Conservation (phyloP, 2,329 filamentous ascomycete genomes). For the Clarireedia monteithiana region DNA sequence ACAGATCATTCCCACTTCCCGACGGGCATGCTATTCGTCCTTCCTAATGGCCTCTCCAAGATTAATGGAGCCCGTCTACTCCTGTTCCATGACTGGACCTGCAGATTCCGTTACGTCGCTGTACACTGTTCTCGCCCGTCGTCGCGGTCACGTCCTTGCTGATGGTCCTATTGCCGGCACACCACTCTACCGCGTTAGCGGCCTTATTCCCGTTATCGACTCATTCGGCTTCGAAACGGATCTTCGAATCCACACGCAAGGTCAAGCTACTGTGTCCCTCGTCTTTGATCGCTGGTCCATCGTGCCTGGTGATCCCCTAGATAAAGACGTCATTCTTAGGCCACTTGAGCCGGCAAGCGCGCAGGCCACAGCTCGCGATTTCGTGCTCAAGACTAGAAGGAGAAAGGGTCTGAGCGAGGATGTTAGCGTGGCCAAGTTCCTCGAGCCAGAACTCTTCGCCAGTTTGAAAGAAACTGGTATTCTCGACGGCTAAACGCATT, state of each 20-base stretch:
- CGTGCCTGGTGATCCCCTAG: constrained; percentile 90
- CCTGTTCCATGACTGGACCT: constrained; percentile 85
- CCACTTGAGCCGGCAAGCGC: constrained; percentile 82
- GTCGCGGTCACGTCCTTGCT: constrained; percentile 87
- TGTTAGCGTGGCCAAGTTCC: constrained; percentile 89
- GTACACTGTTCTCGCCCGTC: constrained; percentile 84
- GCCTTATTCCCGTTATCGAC: constrained; percentile 91
- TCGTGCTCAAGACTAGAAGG: constrained; percentile 89
- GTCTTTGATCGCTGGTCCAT: constrained; percentile 96
- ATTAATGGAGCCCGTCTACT: constrained; percentile 94
- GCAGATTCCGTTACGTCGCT: constrained; percentile 81
- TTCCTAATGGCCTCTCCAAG: constrained; percentile 96
- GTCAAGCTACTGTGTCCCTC: constrained; percentile 79
- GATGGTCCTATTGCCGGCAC: constrained; percentile 92
- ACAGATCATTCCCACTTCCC: constrained; percentile 92
- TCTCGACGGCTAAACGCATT: constrained; percentile 48
- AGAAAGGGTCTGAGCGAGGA: constrained; percentile 94
- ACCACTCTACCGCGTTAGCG: constrained; percentile 84
- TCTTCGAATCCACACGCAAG: constrained; percentile 90
- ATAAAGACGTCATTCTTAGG: constrained; percentile 72
- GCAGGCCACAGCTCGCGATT: constrained; percentile 87
- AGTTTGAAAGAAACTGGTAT: constrained; percentile 83
- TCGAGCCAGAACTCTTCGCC: constrained; percentile 89
- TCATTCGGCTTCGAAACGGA: constrained; percentile 98
- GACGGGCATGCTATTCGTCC: constrained; percentile 87